These are phyloP conservation scores for Oenanthe sinensis DNA, from an alignment of 129 eudicot species.

Conservation along the genomic window DNA sequence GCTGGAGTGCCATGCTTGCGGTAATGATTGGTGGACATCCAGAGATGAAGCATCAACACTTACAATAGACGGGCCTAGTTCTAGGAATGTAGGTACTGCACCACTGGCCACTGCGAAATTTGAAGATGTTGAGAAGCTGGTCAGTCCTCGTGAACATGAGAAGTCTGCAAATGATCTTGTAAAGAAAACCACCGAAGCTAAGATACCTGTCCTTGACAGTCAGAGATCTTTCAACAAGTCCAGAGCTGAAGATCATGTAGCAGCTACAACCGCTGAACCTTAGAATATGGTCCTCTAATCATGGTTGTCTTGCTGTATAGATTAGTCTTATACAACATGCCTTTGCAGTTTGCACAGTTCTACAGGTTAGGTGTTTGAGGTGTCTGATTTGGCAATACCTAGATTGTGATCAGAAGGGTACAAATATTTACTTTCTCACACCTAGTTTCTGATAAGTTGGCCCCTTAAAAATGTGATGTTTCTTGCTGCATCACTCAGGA, in stretches of 20 bases:
- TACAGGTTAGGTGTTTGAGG: neutral
- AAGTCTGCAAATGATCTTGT: conserved; percentile 24
- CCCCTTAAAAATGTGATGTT: neutral
- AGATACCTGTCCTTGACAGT: conserved; percentile 43
- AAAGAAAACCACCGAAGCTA: conserved; percentile 49
- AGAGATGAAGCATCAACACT: conserved; percentile 68
- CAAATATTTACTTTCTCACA: neutral
- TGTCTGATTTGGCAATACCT: neutral
- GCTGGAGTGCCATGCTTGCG: conserved; percentile 80
- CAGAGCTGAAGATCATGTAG: conserved; percentile 29
- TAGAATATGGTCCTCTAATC: neutral
- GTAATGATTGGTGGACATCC: conserved; percentile 82
- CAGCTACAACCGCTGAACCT: neutral
- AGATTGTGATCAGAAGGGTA: too few species aligned
- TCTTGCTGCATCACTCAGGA: neutral
- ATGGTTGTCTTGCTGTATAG: neutral
- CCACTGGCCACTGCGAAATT: conserved; percentile 89
- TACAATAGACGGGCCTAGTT: conserved; percentile 65
- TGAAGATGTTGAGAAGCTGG: conserved; percentile 70
- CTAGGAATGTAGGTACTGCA: conserved; percentile 52
- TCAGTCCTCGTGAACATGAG: conserved; percentile 57
- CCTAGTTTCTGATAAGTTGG: too few species aligned
- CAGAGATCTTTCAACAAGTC: conserved; percentile 62
- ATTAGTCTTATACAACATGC: neutral
- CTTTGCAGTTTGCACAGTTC: neutral